Conservation (phyloP, 2,329 filamentous ascomycete species). For the Magnaporthiopsis poae region DNA sequence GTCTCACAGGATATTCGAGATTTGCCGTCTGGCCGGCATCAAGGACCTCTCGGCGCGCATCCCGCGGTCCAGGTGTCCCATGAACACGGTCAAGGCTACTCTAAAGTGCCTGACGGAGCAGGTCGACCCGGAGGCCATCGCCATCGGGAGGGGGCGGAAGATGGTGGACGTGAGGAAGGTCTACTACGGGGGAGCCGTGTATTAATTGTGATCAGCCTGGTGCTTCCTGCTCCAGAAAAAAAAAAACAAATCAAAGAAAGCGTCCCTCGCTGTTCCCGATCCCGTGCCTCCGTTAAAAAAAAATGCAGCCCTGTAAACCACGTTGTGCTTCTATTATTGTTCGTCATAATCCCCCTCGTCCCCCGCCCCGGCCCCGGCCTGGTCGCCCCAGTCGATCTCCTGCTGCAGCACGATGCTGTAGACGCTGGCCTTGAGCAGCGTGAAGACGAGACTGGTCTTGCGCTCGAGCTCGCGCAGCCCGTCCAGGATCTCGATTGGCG, state of each 20-base stretch:
- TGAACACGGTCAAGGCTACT: slow-evolving; percentile 94
- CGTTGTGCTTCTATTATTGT: too few species aligned
- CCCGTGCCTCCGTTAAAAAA: too few species aligned
- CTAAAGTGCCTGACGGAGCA: slow-evolving; percentile 76
- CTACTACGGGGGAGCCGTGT: slow-evolving; percentile 77
- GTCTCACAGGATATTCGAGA: slow-evolving; percentile 86
- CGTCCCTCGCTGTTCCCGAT: neutral
- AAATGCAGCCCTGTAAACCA: too few species aligned
- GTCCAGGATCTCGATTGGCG: slow-evolving; percentile 75
- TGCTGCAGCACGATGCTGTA: slow-evolving; percentile 98
- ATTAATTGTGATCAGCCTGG: slow-evolving; percentile 27
- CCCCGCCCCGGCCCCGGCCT: slow-evolving; percentile 13
- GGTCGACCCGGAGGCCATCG: slow-evolving; percentile 79
- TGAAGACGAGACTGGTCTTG: slow-evolving; percentile 91
- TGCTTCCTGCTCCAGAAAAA: neutral
- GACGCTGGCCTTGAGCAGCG: slow-evolving; percentile 90
- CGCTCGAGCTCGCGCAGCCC: slow-evolving; percentile 78
- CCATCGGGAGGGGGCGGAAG: slow-evolving; percentile 83
- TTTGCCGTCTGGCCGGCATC: slow-evolving; percentile 79
- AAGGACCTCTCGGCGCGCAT: slow-evolving; percentile 76
- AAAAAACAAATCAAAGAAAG: neutral
- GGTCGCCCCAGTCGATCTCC: slow-evolving; percentile 64
- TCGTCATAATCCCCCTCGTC: neutral
- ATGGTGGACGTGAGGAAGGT: slow-evolving; percentile 92
- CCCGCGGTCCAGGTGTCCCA: slow-evolving; percentile 79